phyloP scores from a whole-genome alignment of 1,284 basidiomycete genomes.

The Ceraceosorus bombacis region DNA sequence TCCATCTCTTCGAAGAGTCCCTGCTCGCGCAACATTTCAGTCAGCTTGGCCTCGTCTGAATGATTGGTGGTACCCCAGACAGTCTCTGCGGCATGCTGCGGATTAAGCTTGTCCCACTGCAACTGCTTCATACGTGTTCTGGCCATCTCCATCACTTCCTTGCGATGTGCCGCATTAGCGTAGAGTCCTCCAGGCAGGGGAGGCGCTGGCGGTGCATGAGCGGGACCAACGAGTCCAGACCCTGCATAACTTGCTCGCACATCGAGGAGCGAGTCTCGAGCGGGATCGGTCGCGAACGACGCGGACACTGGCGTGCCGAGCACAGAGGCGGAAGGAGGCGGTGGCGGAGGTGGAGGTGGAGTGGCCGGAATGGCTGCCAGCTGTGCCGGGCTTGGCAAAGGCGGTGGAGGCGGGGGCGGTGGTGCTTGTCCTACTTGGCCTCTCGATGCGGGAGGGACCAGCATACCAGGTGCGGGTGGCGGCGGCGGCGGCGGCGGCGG shows the following conservation, averaged over 20 bases:
- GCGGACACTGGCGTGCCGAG: constrained; percentile 8
- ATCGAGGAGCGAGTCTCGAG: constrained; percentile 42
- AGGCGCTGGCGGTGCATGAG: constrained; percentile 44
- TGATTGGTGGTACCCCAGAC: constrained; percentile 35
- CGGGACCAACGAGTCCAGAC: constrained; percentile 36
- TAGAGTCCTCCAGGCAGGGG: constrained; percentile 57
- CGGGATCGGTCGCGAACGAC: constrained; percentile 7
- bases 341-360: constrained; percentile 2
- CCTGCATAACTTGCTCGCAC: constrained; percentile 35
- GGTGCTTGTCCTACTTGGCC: constrained; percentile 49
- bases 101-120: constrained; percentile 81
- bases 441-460: not conserved
- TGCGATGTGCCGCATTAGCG: constrained; percentile 52
- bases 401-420: constrained; percentile 49
- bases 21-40: constrained; percentile 28
- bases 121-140: constrained; percentile 92
- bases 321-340: constrained; percentile 2
- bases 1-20: constrained; percentile 96
- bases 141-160: constrained; percentile 77
- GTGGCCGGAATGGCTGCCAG: not conserved
- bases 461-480: not conserved
- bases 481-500: constrained; percentile 40
- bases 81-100: constrained; percentile 46
- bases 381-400: constrained; percentile 11
- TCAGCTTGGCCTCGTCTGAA: constrained; percentile 28